phyloP scores from a whole-genome alignment of 768 basidiomycete species.

The Gloeopeniophorella convolvens region DNA sequence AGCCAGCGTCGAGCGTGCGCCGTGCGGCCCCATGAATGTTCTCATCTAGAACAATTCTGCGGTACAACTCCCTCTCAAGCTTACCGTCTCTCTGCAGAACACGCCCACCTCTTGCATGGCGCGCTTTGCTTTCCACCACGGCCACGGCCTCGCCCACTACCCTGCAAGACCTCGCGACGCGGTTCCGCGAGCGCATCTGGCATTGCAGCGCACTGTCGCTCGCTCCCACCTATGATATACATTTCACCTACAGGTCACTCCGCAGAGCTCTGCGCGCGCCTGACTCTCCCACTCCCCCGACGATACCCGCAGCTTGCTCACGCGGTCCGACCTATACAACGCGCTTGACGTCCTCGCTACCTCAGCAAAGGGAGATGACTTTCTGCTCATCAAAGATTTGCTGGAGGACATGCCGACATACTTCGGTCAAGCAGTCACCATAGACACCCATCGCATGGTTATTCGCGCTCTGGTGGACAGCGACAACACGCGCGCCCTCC shows the following conservation, averaged over 20 bases:
- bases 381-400: slow-evolving; percentile 48
- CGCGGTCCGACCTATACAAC: slow-evolving; percentile 30
- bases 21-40: slow-evolving; percentile 7
- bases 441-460: slow-evolving; percentile 44
- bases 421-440: slow-evolving; percentile 40
- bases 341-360: slow-evolving; percentile 42
- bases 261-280: slow-evolving; percentile 11
- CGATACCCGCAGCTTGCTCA: slow-evolving; percentile 17
- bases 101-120: slow-evolving; percentile 3
- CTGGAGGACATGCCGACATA: slow-evolving; percentile 42
- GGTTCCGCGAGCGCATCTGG: slow-evolving; percentile 13
- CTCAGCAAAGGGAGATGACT: slow-evolving; percentile 47
- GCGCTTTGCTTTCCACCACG: not conserved
- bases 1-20: too few species aligned
- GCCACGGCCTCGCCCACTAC: slow-evolving; percentile 47
- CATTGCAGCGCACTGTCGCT: slow-evolving; percentile 1
- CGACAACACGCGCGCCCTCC: slow-evolving; percentile 38
- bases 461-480: slow-evolving; percentile 41
- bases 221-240: slow-evolving; percentile 5
- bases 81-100: not conserved
- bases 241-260: slow-evolving; percentile 10
- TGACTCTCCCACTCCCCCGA: not conserved
- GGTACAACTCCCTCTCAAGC: not conserved
- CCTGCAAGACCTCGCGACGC: slow-evolving; percentile 20
- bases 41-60: too few species aligned